Conservation (phyloP, 1,139 yeast genomes). For the Hanseniaspora gamundiae region DNA sequence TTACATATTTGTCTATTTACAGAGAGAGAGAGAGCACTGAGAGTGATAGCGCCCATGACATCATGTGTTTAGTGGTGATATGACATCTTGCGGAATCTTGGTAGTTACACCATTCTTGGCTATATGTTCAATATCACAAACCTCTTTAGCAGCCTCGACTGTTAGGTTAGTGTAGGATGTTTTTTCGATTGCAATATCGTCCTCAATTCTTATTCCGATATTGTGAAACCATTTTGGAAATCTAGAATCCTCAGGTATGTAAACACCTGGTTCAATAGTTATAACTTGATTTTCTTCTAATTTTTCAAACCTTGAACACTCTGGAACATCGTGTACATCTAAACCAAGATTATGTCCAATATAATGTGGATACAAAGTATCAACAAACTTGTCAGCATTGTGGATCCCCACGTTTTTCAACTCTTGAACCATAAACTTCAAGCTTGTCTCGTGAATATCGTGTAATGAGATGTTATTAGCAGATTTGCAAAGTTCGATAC, state of each 20-base stretch:
- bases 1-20: no score
- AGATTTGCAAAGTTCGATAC: constrained; percentile 54
- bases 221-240: constrained; percentile 80
- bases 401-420: constrained; percentile 62
- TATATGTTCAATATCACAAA: constrained; percentile 61
- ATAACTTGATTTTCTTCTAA: constrained; percentile 59
- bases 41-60: no score
- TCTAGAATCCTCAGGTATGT: constrained; percentile 55
- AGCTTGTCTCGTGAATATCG: constrained; percentile 66
- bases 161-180: constrained; percentile 49
- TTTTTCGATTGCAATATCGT: constrained; percentile 70
- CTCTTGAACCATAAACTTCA: constrained; percentile 45
- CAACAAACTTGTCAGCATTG: constrained; percentile 38
- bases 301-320: constrained; percentile 39
- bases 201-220: constrained; percentile 91
- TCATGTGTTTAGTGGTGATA: constrained; percentile 25
- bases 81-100: constrained; percentile 40
- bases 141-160: constrained; percentile 74
- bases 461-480: constrained; percentile 44
- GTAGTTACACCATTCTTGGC: constrained; percentile 46
- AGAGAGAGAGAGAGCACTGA: not conserved
- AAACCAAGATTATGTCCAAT: constrained; percentile 92
- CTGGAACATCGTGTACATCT: constrained; percentile 80
- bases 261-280: constrained; percentile 91
- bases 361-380: constrained; percentile 77